A percentile compares a stretch with the other conserved stretches of the same genome.
phyloP scores from a whole-genome alignment of 1,284 basidiomycete species.

The Vanrija sp. region DNA sequence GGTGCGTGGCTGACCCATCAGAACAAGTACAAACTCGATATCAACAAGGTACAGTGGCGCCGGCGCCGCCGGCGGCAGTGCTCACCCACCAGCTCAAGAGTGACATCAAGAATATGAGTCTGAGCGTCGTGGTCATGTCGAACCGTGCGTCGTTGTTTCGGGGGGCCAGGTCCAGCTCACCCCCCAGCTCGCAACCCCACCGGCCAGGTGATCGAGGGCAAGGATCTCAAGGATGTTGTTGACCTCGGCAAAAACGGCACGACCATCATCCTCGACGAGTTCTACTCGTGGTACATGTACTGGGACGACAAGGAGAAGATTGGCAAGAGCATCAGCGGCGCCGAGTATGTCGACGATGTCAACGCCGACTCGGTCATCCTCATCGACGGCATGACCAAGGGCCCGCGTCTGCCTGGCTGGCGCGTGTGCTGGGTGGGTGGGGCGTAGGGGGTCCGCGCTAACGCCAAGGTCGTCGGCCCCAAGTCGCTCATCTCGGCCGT shows the following conservation, averaged over 20 bases:
- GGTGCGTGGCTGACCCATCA: constrained; percentile 25
- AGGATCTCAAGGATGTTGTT: constrained; percentile 77
- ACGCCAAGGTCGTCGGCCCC: constrained; percentile 65
- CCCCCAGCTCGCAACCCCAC: constrained; percentile 55
- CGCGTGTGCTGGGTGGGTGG: constrained; percentile 74
- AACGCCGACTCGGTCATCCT: constrained; percentile 77
- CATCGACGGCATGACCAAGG: constrained; percentile 90
- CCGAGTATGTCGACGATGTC: constrained; percentile 78
- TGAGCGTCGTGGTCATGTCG: constrained; percentile 80
- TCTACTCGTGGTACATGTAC: constrained; percentile 67
- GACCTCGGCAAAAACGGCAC: constrained; percentile 59
- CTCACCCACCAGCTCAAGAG: constrained; percentile 50
- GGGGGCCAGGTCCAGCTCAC: background rate
- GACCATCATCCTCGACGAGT: constrained; percentile 83
- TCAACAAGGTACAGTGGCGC: constrained; percentile 49
- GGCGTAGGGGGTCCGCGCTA: too few relatives aligned
- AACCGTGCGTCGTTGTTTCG: constrained; percentile 54
- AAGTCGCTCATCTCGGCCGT: constrained; percentile 79
- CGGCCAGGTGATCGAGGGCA: constrained; percentile 69
- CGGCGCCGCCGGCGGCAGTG: background rate
- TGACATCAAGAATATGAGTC: constrained; percentile 72
- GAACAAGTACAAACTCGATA: constrained; percentile 66
- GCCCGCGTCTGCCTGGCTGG: constrained; percentile 76
- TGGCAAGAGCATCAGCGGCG: constrained; percentile 76
- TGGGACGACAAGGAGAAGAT: constrained; percentile 68